Percentiles rank a stretch among this genome's conserved stretches.
Evolutionary conservation across 2,329 filamentous ascomycete genomes (phyloP).

Genomic region (Catunica adiposa): DNA sequence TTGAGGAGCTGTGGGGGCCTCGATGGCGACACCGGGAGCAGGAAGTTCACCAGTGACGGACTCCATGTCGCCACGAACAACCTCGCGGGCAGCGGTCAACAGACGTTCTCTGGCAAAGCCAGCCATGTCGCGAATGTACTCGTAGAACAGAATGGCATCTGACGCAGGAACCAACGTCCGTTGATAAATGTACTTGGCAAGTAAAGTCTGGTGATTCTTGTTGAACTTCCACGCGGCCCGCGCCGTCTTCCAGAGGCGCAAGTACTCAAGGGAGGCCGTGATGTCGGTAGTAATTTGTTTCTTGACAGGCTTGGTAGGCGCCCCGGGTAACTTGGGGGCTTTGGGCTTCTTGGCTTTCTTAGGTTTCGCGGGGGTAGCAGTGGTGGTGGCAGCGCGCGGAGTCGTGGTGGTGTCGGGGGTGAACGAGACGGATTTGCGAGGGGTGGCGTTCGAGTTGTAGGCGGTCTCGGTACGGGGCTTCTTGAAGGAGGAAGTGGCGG

Average conservation of each 20-base stretch:
- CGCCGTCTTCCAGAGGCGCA: constrained; percentile 56
- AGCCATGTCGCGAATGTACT: constrained; percentile 66
- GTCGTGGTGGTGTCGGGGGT: constrained; percentile 25
- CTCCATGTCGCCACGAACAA: constrained; percentile 40
- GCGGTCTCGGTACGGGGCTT: constrained; percentile 16
- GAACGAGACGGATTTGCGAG: constrained; percentile 34
- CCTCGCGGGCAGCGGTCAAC: constrained; percentile 45
- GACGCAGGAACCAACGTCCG: constrained; percentile 51
- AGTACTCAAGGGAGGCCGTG: constrained; percentile 56
- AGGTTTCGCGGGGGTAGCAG: constrained; percentile 17
- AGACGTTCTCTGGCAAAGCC: constrained; percentile 56
- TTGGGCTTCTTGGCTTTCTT: constrained; percentile 23
- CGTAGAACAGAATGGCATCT: constrained; percentile 52
- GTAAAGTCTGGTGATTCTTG: constrained; percentile 73
- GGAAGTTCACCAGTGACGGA: constrained; percentile 29
- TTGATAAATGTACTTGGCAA: constrained; percentile 71
- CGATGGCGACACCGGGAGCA: background rate
- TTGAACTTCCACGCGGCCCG: constrained; percentile 82
- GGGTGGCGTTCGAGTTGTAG: constrained; percentile 15
- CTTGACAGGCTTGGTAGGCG: constrained; percentile 21
- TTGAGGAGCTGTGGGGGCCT: constrained; percentile 13
- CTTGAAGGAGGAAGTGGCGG: constrained; percentile 10
- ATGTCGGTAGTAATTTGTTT: constrained; percentile 29
- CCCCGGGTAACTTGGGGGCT: constrained; percentile 21
- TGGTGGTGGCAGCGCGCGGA: constrained; percentile 16